Evolutionary conservation across 768 basidiomycete genomes (phyloP), one percentile per base, ranked within the genome.

Genomic region (Mycena galopus): DNA sequence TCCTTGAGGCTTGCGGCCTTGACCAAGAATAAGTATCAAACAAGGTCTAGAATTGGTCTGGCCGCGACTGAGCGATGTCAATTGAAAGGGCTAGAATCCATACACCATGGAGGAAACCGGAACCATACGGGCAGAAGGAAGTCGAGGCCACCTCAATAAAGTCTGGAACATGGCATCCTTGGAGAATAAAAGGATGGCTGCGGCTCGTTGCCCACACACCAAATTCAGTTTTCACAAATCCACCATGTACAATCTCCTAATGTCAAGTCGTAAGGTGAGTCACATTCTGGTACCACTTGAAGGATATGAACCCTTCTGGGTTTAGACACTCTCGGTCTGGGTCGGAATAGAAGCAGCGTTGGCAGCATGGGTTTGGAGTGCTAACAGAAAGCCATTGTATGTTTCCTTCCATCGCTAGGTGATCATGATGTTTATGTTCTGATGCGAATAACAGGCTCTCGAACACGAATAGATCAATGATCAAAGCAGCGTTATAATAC

Each of bases 211-310:
- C 37, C 32, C 32, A 25, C 12, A 12, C 5, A 16, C 16, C 30
- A 12, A 3, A 19, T 5, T 23, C 55, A 42, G 17, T 35, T 16
- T 51, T 23, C 62, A 63, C 56, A 14, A 44, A 14, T 17, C 25
- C 25, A 33, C 44, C 29, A 71, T 71, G 70, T 65, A 71, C 21
- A 71, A 59, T 44, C 58, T 71, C 27, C 4, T 71, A 30, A 61
- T 65, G 33, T 33, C 70, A 53, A 51, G 64, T 10, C 70, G 70
- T 11, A 53, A 14, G 4, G 62, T 71, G 47, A 37, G 60, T 64
- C 23, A 9, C 14, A 25, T 37, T 3, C 12, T 17, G n/a, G 35
- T 11, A 30, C 23, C 14, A 59, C 23, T 59, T 11, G 11, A 25
- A 23, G 3, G 33, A 37, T 21, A 1, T 21, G 8, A 57, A 57